Evolutionary conservation across 2,329 filamentous ascomycete genomes (phyloP).

Genomic region (Didymella keratinophila): DNA sequence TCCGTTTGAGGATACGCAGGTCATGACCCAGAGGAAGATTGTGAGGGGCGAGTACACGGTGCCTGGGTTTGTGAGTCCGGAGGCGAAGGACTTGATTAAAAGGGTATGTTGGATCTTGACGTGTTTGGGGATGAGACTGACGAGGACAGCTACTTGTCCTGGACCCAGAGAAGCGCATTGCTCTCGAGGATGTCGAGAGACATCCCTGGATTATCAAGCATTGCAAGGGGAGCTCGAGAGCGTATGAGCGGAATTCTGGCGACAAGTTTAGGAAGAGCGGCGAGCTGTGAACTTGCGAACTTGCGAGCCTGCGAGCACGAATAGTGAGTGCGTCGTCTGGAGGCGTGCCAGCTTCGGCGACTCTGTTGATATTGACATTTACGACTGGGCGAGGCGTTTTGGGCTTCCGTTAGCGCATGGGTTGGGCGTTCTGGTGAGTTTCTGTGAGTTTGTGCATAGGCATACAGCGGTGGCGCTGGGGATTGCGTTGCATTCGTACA

Average conservation of each 20-base stretch:
- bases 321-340: too few species aligned
- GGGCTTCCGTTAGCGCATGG: neutral
- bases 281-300: conserved; percentile 12
- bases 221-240: conserved; percentile 63
- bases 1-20: conserved; percentile 92
- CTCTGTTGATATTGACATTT: neutral
- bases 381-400: neutral
- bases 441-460: neutral
- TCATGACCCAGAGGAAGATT: conserved; percentile 94
- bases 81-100: conserved; percentile 92
- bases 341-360: neutral
- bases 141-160: conserved; percentile 71
- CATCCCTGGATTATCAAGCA: conserved; percentile 99
- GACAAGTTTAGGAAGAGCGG: conserved; percentile 40
- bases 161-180: conserved; percentile 91
- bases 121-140: too few species aligned
- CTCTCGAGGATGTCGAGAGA: conserved; percentile 84
- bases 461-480: neutral
- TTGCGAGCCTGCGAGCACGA: neutral
- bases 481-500: neutral
- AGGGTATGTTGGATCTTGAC: conserved; percentile 64
- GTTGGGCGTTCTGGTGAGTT: neutral
- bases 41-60: conserved; percentile 89
- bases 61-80: conserved; percentile 86
- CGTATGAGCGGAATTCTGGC: conserved; percentile 41